Conservation (phyloP, 2,329 filamentous ascomycete genomes). For the Pyrenochaeta sp. region DNA sequence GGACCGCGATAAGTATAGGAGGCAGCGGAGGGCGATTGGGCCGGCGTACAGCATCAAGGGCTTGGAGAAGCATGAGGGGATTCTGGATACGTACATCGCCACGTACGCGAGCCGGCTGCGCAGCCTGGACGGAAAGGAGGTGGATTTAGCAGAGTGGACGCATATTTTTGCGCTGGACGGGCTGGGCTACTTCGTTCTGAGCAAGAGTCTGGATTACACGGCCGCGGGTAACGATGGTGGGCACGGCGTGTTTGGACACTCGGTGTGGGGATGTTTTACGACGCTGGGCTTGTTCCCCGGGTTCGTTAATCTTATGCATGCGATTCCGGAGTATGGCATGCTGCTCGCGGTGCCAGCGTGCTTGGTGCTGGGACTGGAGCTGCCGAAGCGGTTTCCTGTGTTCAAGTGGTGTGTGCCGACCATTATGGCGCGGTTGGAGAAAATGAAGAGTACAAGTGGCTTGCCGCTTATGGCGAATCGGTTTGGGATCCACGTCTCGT, state of each 20-base stretch:
- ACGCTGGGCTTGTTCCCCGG: conserved; percentile 4
- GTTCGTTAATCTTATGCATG: conserved; percentile 1
- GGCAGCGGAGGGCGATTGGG: conserved; percentile 8
- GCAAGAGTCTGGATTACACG: conserved; percentile 5
- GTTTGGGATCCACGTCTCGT: neutral
- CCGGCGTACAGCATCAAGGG: conserved; percentile 7
- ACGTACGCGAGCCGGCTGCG: neutral
- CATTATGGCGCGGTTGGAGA: neutral
- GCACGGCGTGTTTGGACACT: neutral
- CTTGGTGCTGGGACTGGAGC: neutral
- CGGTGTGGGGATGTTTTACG: conserved; percentile 7
- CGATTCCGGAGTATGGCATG: conserved; percentile 3
- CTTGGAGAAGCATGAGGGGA: conserved; percentile 11
- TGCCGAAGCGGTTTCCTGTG: conserved; percentile 1
- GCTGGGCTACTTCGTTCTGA: conserved; percentile 1
- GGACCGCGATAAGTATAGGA: conserved; percentile 4
- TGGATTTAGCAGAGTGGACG: conserved; percentile 9
- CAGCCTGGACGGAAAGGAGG: conserved; percentile 1
- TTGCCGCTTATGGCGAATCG: conserved; percentile 1
- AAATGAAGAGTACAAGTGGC: neutral
- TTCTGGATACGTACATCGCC: conserved; percentile 4
- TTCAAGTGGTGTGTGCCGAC: conserved; percentile 1
- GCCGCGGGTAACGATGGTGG: conserved; percentile 5
- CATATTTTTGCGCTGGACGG: conserved; percentile 9
- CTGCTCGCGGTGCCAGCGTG: neutral